Evolutionary conservation across 805 yeast species (phyloP), one percentile per base, ranked within the genome.

Genomic region (Saturnispora kantuleensis): DNA sequence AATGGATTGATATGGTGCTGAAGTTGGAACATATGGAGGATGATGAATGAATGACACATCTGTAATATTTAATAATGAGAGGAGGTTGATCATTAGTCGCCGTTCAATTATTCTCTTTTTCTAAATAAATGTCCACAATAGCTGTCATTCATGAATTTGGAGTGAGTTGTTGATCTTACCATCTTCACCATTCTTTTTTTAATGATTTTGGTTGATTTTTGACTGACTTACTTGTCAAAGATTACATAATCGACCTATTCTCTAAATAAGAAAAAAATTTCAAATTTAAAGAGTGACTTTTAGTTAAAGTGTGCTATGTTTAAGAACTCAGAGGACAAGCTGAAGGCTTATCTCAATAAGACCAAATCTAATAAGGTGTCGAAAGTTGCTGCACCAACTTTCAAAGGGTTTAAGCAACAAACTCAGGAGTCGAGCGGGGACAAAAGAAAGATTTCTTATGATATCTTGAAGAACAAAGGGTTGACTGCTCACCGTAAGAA

Each of bases 391-490:
- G 49, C 36, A 29, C 38, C 44, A 34, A 41, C 41, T 38, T 44
- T 39, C 16, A 45, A 39, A 9, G 94, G 87, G 56, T 64, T 81
- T 12, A 38, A 44, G 18, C n/a, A 41, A 16, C 38, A 34, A 31
- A 16, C 31, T 16, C 71, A 72, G 45, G 59, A 79, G 28, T 95
- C 81, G 5, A 21, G 26, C 42, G 80, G 73, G 52, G 97, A 96
- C 42, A 93, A 93, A 70, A 83, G 98, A 60, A 97, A 97, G 1
- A 74, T 93, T 57, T 87, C 84, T 62, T 93, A 82, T 68, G 97
- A 90, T 70, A 93, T 93, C 50, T 73, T 86, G 67, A 93, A 90
- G 76, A 93, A 93, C 70, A 89, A 86, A 70, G 98, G 98, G 59
- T 78, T 93, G 51, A 89, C 97, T 1, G 90, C 95, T 15, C 84